Base-by-base conservation (phyloP, 2,329 filamentous ascomycete species). In the Pseudopyrenochaeta lycopersici region DNA sequence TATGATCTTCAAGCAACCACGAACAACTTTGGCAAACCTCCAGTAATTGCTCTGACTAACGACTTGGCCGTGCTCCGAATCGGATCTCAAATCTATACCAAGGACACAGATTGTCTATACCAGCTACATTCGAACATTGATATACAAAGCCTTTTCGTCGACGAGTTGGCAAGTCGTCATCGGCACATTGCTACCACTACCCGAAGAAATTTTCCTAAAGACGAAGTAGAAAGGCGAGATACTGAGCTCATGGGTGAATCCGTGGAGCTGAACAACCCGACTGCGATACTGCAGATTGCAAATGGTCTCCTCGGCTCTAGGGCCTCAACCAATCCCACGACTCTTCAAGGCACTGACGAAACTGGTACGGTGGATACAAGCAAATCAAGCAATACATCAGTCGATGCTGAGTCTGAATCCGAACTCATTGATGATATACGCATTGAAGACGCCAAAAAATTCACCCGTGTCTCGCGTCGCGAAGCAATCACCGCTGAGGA, bases 91-190 rank as follows among this genome's bases (percentile, higher is more conserved):
- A n/a, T 46, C 5, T 46, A 33, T 23, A 23, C 30, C 18, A 46
- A 35, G 29, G 43, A 35, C 5, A 4, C 14, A 4, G 15, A 33
- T 15, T 17, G 36, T 18, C 14, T 46, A 1, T 46, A 46, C 43
- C 43, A 46, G 17, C 17, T 23, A 5, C 3, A 18, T 18, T 33
- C 43, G 17, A 35, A 36, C 4, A 35, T 35, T 12, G 21, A 41
- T 41, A 46, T 18, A 11, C 30, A 14, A 6, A 10, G 18, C 5
- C 23, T 46, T 4, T 33, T 17, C 14, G 36, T 46, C 18, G 43
- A 46, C 27, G 43, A 46, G 43, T 23, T 46, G 23, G 43, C 43
- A 10, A 36, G 43, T 11, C 43, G 17, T n/a, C 43, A 46, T 35
- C 30, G 14, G 5, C 30, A 46, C 7, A 12, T 46, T 17, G 43